Evolutionary conservation across 208 protist species (phyloP).

Genomic region (Strigomonas culicis): DNA sequence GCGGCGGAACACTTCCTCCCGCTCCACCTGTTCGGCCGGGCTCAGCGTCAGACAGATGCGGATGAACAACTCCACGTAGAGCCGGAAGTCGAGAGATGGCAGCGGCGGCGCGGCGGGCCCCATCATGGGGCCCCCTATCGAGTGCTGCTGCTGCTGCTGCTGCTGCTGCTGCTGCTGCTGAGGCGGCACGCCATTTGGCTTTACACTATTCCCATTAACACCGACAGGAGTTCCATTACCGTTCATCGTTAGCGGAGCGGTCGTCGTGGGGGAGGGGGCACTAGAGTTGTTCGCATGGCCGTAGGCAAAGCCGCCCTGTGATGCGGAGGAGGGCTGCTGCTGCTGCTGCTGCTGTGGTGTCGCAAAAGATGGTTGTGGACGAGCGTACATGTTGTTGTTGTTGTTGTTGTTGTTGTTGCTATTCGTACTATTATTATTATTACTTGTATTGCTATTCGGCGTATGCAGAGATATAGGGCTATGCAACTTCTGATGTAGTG

Average conservation of each 20-base stretch:
- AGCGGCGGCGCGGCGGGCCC: conserved; percentile 1
- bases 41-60: conserved; percentile 51
- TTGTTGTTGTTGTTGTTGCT: not conserved
- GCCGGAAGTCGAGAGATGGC: conserved; percentile 57
- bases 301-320: no score
- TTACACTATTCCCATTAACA: not conserved
- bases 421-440: conserved; percentile 7
- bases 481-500: not conserved
- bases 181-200: not conserved
- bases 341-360: no score
- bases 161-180: not conserved
- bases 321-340: no score
- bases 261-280: no score
- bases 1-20: conserved; percentile 50
- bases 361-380: not conserved
- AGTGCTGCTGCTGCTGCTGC: not conserved
- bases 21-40: conserved; percentile 32
- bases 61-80: conserved; percentile 52
- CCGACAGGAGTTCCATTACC: no score
- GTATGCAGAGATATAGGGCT: no score
- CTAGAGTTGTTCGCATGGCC: no score
- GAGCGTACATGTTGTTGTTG: conserved; percentile 3
- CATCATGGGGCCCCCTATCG: not conserved
- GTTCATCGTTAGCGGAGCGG: no score
- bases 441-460: not conserved